Evolutionary conservation across 2,329 filamentous ascomycete genomes (phyloP), one percentile per base, ranked within the genome.

Genomic region (Septoria linicola): DNA sequence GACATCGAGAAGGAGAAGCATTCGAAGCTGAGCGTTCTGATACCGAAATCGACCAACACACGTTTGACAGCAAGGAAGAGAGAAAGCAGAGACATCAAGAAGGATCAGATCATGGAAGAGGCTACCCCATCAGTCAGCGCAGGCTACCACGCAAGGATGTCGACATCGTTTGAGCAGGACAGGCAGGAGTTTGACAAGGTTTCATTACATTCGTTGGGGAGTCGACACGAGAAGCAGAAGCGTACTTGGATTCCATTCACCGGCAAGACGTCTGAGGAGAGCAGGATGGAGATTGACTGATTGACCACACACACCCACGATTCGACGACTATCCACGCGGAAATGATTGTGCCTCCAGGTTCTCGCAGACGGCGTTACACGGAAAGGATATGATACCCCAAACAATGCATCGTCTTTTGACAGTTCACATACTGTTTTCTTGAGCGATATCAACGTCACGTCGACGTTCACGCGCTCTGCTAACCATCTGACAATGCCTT

Each of bases 121-220:
- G 21, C 34, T 4, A 13, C 20, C n/a, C 10, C 35, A n/a, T 11
- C 23, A 13, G 44, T 25, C n/a, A 30, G 35, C 20, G 34, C 34
- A 13, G 44, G 44, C 17, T 47, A 47, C 11, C 44, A 47, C 17
- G 44, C 44, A 27, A 47, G 35, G 40, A 40, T 47, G 23, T 47
- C 44, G 23, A 11, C 19, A 23, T 40, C 44, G 7, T 40, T 20
- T 32, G 44, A 47, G 27, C 35, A 41, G 19, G 44, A 47, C 30
- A 34, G 25, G 19, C 44, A 47, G 44, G 44, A 47, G 6, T 8
- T 14, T 7, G 44, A 47, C 35, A 40, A 31, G 25, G 13, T 40
- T 11, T 41, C 36, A 16, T 16, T 47, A 17, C 23, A 47, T 47
- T 47, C 44, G 13, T 14, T 17, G 34, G 44, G 44, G 8, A 47